Evolutionary conservation across 2,329 filamentous ascomycete species (phyloP).

Genomic region (Fusarium sp.): DNA sequence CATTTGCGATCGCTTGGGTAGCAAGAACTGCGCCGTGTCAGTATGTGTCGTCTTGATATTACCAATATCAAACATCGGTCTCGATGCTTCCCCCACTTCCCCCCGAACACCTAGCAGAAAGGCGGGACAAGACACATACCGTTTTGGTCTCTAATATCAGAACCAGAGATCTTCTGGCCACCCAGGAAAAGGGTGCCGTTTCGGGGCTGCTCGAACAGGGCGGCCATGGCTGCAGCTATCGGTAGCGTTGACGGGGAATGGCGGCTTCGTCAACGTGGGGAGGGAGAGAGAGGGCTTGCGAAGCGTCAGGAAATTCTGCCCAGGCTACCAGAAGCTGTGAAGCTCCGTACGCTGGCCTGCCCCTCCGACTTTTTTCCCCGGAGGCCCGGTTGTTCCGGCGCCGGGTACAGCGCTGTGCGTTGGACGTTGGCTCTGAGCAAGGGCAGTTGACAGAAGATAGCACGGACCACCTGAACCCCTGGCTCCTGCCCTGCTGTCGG

Average conservation of each 20-base stretch:
- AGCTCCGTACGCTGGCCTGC: conserved; percentile 40
- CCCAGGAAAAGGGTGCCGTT: conserved; percentile 98
- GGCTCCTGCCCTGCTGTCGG: conserved; percentile 26
- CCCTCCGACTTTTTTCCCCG: conserved; percentile 46
- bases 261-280: conserved; percentile 43
- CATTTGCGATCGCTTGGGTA: conserved; percentile 97
- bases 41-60: conserved; percentile 15
- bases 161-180: conserved; percentile 95
- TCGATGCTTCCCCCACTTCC: conserved; percentile 38
- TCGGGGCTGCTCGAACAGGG: conserved; percentile 94
- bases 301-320: conserved; percentile 47
- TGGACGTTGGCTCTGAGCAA: conserved; percentile 14
- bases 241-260: conserved; percentile 38
- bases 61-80: conserved; percentile 33
- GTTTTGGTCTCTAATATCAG: conserved; percentile 98
- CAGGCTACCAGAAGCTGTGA: conserved; percentile 47
- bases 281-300: conserved; percentile 30
- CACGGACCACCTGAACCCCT: conserved; percentile 39
- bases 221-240: conserved; percentile 74
- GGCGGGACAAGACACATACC: conserved; percentile 63
- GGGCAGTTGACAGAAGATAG: conserved; percentile 34
- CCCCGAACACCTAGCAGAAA: conserved; percentile 39
- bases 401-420: conserved; percentile 19
- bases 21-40: conserved; percentile 75
- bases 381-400: conserved; percentile 44